Percentiles rank a stretch among this genome's conserved stretches.
phyloP scores from a whole-genome alignment of 2,329 filamentous ascomycete species.

The Cryphonectria naterciae region DNA sequence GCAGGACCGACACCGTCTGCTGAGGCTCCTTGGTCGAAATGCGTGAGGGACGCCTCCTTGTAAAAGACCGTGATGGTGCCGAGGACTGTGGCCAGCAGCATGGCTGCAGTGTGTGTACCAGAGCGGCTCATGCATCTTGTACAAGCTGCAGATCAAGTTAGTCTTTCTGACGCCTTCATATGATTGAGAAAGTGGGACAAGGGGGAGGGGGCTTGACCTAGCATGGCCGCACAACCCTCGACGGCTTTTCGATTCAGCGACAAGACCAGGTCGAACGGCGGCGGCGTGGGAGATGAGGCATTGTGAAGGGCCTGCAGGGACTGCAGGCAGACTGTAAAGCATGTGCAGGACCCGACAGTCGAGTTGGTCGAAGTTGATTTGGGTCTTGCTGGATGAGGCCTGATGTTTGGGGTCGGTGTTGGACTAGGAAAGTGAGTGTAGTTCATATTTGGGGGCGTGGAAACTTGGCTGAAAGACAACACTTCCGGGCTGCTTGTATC shows the following conservation, averaged over 20 bases:
- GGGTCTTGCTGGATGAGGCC: constrained; percentile 36
- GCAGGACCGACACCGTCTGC: constrained; percentile 28
- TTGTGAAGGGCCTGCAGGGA: constrained; percentile 53
- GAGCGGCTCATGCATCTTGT: constrained; percentile 48
- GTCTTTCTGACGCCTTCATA: background rate
- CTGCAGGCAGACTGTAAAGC: constrained; percentile 52
- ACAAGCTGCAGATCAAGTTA: constrained; percentile 38
- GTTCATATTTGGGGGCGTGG: constrained; percentile 41
- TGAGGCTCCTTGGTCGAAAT: constrained; percentile 41
- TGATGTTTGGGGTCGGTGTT: constrained; percentile 41
- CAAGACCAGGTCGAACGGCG: constrained; percentile 50
- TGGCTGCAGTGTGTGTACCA: constrained; percentile 49
- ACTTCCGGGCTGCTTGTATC: constrained; percentile 39
- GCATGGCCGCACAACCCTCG: constrained; percentile 52
- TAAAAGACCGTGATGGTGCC: constrained; percentile 53
- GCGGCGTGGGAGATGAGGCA: constrained; percentile 42
- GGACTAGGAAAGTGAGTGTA: constrained; percentile 45
- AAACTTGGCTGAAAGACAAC: constrained; percentile 40
- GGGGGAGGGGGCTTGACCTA: constrained; percentile 34
- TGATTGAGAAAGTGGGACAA: background rate
- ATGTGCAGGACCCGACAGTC: constrained; percentile 45
- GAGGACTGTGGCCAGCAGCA: constrained; percentile 55
- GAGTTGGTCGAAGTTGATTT: constrained; percentile 34
- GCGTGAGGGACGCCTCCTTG: constrained; percentile 45
- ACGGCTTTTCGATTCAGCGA: constrained; percentile 53